Conservation (phyloP, 1,284 basidiomycete genomes). For the Microbotryomycetes sp. region DNA sequence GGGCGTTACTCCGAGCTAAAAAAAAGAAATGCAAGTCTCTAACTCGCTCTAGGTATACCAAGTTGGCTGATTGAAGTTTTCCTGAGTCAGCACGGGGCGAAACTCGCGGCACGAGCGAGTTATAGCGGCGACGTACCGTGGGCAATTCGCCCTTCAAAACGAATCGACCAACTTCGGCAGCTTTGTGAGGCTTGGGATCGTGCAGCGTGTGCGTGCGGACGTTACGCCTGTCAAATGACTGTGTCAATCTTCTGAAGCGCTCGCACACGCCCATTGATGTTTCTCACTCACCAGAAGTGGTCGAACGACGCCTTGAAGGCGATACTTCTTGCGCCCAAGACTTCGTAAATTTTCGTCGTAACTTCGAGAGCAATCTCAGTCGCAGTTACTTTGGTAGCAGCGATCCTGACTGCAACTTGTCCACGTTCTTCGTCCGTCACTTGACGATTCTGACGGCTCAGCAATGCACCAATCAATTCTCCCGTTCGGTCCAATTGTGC, state of each 20-base stretch:
- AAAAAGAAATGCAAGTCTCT: too few relatives aligned
- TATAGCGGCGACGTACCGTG: background rate
- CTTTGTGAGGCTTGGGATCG: slow-evolving; percentile 42
- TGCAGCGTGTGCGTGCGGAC: slow-evolving; percentile 39
- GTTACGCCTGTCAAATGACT: slow-evolving; percentile 14
- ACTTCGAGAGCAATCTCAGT: slow-evolving; percentile 40
- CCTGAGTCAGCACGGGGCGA: background rate
- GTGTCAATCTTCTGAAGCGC: background rate
- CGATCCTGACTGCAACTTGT: slow-evolving; percentile 40
- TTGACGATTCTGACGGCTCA: slow-evolving; percentile 26
- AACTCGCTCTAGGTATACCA: background rate
- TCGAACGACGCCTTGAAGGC: slow-evolving; percentile 40
- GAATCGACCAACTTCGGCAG: slow-evolving; percentile 39
- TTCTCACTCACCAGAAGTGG: slow-evolving; percentile 25
- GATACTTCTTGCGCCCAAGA: slow-evolving; percentile 40
- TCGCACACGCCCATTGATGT: background rate
- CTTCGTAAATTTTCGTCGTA: slow-evolving; percentile 40
- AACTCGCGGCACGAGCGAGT: too few relatives aligned
- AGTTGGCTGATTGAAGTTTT: background rate
- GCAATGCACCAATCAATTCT: slow-evolving; percentile 28
- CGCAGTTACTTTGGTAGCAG: slow-evolving; percentile 40
- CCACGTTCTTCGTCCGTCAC: slow-evolving; percentile 40
- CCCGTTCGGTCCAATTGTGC: slow-evolving; percentile 39
- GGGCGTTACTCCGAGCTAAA: too few relatives aligned
- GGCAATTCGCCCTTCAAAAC: slow-evolving; percentile 26